Percentiles rank a stretch among this genome's conserved stretches.
Evolutionary conservation across 2,329 filamentous ascomycete species (phyloP).

Genomic region (Phialocephala subalpina): DNA sequence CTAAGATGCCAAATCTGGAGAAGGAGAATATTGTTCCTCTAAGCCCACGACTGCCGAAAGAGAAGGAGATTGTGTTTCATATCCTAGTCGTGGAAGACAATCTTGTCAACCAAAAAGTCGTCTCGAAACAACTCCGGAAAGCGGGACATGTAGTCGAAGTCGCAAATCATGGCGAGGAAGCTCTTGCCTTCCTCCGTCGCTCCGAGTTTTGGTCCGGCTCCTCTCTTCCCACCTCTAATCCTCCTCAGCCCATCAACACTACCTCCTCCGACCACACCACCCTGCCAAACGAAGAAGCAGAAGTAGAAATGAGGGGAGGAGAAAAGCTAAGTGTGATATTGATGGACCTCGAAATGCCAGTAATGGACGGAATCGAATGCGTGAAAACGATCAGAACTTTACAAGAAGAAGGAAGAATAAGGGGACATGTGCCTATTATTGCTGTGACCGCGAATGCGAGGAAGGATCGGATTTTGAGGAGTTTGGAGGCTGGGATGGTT

Average conservation of each 20-base stretch:
- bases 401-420: constrained; percentile 64
- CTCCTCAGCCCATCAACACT: neutral
- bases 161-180: constrained; percentile 70
- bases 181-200: constrained; percentile 61
- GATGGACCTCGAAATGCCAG: constrained; percentile 85
- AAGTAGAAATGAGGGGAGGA: constrained; percentile 47
- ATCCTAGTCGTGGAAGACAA: constrained; percentile 68
- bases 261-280: neutral
- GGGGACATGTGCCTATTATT: constrained; percentile 75
- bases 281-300: constrained; percentile 54
- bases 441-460: constrained; percentile 81
- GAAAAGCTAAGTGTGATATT: constrained; percentile 70
- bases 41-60: neutral
- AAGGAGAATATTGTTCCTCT: neutral
- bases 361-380: constrained; percentile 82
- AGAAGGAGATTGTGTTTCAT: constrained; percentile 20
- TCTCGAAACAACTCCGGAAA: constrained; percentile 59
- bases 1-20: constrained; percentile 12
- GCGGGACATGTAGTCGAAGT: constrained; percentile 66
- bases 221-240: neutral
- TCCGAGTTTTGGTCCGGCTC: constrained; percentile 60
- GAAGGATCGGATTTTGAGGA: constrained; percentile 73
- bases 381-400: constrained; percentile 72
- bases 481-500: constrained; percentile 75
- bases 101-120: constrained; percentile 65